Percentiles rank a stretch among this genome's conserved stretches.
These are phyloP conservation scores for Xylaria palmicola DNA, from an alignment of 495 filamentous ascomycete genomes.

Conservation along the genomic window DNA sequence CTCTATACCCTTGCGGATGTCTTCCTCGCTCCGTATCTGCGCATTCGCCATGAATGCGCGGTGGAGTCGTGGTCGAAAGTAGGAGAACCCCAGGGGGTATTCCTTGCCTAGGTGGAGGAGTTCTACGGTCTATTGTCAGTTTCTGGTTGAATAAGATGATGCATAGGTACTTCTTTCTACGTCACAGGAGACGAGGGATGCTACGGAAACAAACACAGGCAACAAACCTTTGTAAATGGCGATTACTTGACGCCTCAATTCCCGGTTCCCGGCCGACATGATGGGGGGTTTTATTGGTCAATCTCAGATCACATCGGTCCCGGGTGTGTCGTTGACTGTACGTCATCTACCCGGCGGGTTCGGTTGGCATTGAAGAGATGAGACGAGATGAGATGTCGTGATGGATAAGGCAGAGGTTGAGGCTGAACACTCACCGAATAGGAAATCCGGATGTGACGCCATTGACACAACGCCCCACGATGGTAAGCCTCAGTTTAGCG, in stretches of 20 bases:
- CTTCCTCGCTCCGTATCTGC: constrained; percentile 63
- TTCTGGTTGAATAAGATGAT: too few species aligned
- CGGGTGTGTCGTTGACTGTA: neutral
- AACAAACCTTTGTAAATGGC: constrained; percentile 81
- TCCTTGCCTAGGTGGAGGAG: constrained; percentile 80
- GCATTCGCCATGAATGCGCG: constrained; percentile 78
- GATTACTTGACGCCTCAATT: constrained; percentile 77
- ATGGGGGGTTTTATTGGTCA: neutral
- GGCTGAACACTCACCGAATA: neutral
- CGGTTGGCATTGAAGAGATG: neutral
- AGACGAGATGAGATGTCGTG: neutral
- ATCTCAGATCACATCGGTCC: neutral
- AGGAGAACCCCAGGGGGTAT: constrained; percentile 84
- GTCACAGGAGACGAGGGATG: too few species aligned
- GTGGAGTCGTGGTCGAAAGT: constrained; percentile 79
- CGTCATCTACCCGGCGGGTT: too few species aligned
- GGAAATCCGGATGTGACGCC: neutral
- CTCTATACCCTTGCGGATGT: constrained; percentile 73
- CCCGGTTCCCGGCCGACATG: constrained; percentile 41
- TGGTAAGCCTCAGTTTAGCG: neutral
- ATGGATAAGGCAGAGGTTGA: neutral
- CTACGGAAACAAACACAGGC: neutral
- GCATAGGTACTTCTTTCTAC: neutral
- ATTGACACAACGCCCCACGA: neutral
- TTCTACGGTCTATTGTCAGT: too few species aligned